Base-by-base conservation (phyloP, 768 basidiomycete genomes). In the Lactarius vividus region DNA sequence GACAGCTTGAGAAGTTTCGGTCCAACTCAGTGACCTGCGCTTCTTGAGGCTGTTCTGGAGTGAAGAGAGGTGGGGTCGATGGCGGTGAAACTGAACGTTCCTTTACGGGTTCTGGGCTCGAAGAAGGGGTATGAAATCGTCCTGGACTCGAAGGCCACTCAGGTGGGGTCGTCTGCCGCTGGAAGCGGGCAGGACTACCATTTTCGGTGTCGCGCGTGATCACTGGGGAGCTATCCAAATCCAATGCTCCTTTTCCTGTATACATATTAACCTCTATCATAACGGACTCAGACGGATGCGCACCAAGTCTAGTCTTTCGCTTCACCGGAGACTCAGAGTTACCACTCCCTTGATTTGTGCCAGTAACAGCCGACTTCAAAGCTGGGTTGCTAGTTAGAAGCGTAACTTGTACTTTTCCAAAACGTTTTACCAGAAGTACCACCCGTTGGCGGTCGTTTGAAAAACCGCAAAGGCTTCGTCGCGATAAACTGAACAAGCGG, bases 111-210 rank as follows among this genome's bases (percentile, higher is more conserved):
- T 53, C 57, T n/a, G 31, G 61, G 60, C 26, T 61, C 15, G 35
- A 18, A 9, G 64, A 57, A 40, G 13, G 40, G n/a, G 39, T 33
- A n/a, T 39, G 23, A 13, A 33, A 49, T 55, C 9, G 33, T 20
- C 28, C 54, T 10, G 54, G 64, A 9, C 65, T 66, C 23, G 26
- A 15, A 28, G 57, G 28, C 65, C 65, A 66, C 20, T 62, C 61
- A 0, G 57, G 54, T 39, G 65, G 65, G 8, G 65, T 66, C 28
- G 65, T 66, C 56, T 66, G 65, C 9, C 65, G 49, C 61, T 29
- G 23, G 15, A 35, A 33, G 39, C 29, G 59, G 49, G 23, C 11
- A 37, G 37, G 60, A 23, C 59, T 57, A 28, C 16, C 28, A 15
- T 39, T 23, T 5, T 46, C 35, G 16, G n/a, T 33, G 28, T 15